Base-by-base conservation (phyloP, 257 asterid species). In the Solanum ossicruentum region DNA sequence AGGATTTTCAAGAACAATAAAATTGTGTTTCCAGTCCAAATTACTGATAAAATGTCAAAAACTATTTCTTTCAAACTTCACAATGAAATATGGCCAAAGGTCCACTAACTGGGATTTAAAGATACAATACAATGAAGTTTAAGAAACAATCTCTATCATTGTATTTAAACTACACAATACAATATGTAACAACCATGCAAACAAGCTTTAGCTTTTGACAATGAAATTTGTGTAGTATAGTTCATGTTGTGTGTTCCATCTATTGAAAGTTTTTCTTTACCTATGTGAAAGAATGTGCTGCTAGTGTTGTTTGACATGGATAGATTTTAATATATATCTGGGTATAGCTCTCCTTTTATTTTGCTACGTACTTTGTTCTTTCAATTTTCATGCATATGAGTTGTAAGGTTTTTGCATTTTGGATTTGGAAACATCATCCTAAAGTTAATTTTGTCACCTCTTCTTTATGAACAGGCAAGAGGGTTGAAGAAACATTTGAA, bases 401-500 rank as follows among this genome's bases (percentile, higher is more conserved):
- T 75, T 2, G 43, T 49, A 75, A 4, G 28, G 49, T 36, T 23
- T 51, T 49, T 23, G 61, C 23, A 49, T 15, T 49, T 23, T 23
- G 61, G 55, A 0, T 75, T 23, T 49, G 61, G 2, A 75, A 49
- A 12, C 15, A 49, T 49, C 15, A 49, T 51, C 23, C 45, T 8
- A 32, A 75, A 8, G 21, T 21, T 10, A 75, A 49, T 17, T 75
- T 23, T 0, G 61, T 47, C 7, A 26, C 41, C 51, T 75, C 8
- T 47, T 82, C 23, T 45, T 52, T 21, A 12, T 63, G 10, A 10
- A 78, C 20, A 82, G 91, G 91, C 91, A 10, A 88, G 89, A 84
- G 89, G 91, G 15, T 78, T 88, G 89, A 88, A 88, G 89, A 88
- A 88, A 21, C 91, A 88, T 83, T 47, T 88, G 86, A 88, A 88